phyloP scores from a whole-genome alignment of 1,139 yeast species.

The Lodderomyces parapsilosis region DNA sequence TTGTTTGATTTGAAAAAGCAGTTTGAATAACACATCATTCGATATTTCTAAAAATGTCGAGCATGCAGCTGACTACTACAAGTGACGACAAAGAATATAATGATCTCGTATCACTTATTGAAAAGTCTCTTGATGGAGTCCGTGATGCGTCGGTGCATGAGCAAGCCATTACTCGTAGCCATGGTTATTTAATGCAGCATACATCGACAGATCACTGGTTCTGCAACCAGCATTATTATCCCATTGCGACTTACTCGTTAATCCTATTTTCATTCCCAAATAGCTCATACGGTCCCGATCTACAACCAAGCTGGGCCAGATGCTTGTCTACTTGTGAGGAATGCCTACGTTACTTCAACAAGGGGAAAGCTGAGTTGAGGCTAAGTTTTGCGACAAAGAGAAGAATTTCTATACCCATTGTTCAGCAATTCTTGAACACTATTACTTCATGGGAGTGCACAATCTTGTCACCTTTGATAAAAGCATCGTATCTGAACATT shows the following conservation, averaged over 20 bases:
- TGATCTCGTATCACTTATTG: constrained; percentile 21
- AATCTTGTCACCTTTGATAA: constrained; percentile 12
- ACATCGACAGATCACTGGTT: constrained; percentile 45
- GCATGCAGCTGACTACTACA: background rate
- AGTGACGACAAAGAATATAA: constrained; percentile 21
- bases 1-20: background rate
- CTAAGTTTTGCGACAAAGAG: constrained; percentile 52
- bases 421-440: constrained; percentile 48
- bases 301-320: constrained; percentile 38
- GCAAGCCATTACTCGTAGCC: constrained; percentile 24
- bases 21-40: too few species aligned
- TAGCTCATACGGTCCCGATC: constrained; percentile 40
- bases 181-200: constrained; percentile 23
- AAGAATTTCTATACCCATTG: constrained; percentile 47
- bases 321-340: constrained; percentile 47
- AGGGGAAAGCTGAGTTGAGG: constrained; percentile 51
- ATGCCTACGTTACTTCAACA: constrained; percentile 53
- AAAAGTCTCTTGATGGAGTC: constrained; percentile 22
- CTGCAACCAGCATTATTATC: constrained; percentile 50
- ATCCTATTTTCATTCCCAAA: constrained; percentile 61
- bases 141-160: constrained; percentile 28
- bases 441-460: constrained; percentile 54
- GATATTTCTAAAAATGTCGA: too few species aligned
- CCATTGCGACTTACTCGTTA: constrained; percentile 52
- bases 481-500: background rate